Evolutionary conservation across 257 asterid species (phyloP), one percentile per base, ranked within the genome.

Genomic region (Plantago elongata): DNA sequence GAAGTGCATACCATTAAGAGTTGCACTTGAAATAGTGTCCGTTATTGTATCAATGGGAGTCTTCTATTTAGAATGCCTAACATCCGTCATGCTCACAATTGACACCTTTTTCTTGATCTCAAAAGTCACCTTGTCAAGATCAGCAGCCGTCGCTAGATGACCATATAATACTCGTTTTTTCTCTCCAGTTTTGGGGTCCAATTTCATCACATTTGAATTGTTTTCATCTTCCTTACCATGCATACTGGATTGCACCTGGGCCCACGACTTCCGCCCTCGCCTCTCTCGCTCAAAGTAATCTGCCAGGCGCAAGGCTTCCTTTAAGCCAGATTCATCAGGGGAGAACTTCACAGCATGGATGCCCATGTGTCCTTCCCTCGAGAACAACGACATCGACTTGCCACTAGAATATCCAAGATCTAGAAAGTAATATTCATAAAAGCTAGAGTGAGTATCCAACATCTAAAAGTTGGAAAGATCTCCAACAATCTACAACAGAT

Each of bases 301-400:
- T 7, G 88, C 77, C 66, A 93, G 68, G 65, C 72, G 79, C 74
- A 83, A 12, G 9, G 97, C 97, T 64, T 93, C 96, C 81, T 67
- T 79, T 57, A 93, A 42, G 43, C 97, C 97, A 0, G 91, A 70
- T 52, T 70, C 87, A 52, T 83, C 87, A 0, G 72, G 77, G 11
- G 85, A 69, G 87, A 86, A 93, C 68, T 80, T 93, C 66, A 85
- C 84, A 11, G 73, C 56, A 38, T 84, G 94, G 63, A 87, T 81
- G 57, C 99, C 99, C 59, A 72, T 73, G 79, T 83, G 94, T 45
- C 99, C 99, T 48, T 83, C 96, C 75, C 85, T 85, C 48, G 83
- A 75, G 60, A 80, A 82, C 77, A 89, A 65, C 63, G 99, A 78
- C 85, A 76, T 89, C 42, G 96, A 70, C 75, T 93, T 93, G 81